Base-by-base conservation (phyloP, 1,284 basidiomycete species). In the Moesziomyces parantarcticus region DNA sequence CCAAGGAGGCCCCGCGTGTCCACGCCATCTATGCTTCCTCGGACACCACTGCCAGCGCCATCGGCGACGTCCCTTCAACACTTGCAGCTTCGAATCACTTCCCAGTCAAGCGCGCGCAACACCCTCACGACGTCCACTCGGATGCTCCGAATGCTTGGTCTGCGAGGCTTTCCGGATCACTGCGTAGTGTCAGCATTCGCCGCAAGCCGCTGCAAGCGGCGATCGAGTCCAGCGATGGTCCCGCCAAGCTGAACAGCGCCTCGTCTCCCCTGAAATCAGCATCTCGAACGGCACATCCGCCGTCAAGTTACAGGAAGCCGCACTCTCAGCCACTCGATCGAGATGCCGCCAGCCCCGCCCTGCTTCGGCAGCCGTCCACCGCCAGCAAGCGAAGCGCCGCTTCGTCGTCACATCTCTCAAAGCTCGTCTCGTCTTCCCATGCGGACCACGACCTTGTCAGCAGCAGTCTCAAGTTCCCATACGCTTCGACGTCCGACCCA, bases 271-370 rank as follows among this genome's bases (percentile, higher is more conserved):
- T 18, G 5, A 39, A 39, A 21, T 9, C 58, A 23, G 16, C 59
- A 10, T 25, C 29, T 22, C 41, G 48, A 21, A 39, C 52, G 10
- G 29, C 55, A 3, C 51, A 62, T 40, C 59, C 65, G 3, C 59
- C 65, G 2, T 68, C 65, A 5, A 68, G 65, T 52, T 68, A 58
- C 44, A 44, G 18, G 11, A 14, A 50, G 8, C 51, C 59, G 1
- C 25, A 43, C 7, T 53, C 32, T n/a, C 50, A 47, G 22, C 10
- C 34, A 8, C 22, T n/a, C 16, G 18, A 16, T 13, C 11, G 55
- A 25, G 23, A 36, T 26, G 32, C 41, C 3, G n/a, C n/a, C 3
- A 39, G 48, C 26, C 55, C 42, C 11, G 48, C 51, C 9, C 59
- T 68, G 13, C 41, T 50, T 32, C 20, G 55, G 14, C 62, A 62